Evolutionary conservation across 495 filamentous ascomycete species (phyloP), one percentile per base, ranked within the genome.

Genomic region (Penicillium pulvis): DNA sequence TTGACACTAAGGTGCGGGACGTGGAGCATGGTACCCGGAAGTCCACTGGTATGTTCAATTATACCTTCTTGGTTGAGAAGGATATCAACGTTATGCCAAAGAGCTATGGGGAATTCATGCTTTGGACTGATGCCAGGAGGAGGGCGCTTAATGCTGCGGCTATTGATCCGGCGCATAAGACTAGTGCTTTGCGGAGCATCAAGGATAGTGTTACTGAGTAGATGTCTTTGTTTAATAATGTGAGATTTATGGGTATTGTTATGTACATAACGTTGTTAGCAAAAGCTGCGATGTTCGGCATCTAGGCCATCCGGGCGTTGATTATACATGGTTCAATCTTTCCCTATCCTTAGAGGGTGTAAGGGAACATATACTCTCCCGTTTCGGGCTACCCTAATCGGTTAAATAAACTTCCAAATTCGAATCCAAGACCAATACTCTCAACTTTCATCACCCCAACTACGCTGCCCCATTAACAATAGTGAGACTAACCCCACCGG

Each of bases 11-110:
- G 63, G 89, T 95, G 4, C 75, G 88, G 19, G 83, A 92, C 68
- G 84, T 93, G 10, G 89, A 91, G 76, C 89, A 93, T 62, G 88
- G 85, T 4, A 81, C 80, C 53, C 83, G 83, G 61, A 91, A 88
- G 69, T 83, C 87, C 26, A 92, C 90, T 1, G 91, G 91, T 2
- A 85, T 88, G 66, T 93, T 95, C 69, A 90, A 93, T 59, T 93
- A 95, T 65, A 93, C 90, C 0, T 93, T 93, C 70, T 76, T 84
- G 33, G 90, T 93, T 20, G 83, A 86, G 42, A 86, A 80, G 67
- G 82, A 90, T 65, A 75, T 93, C 31, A 80, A 87, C 63, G 85
- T 93, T 28, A 85, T 93, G 78, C 91, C 91, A 20, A 77, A 86
- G 66, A 86, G 81, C 1, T 93, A 92, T 65, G 77, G 81, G 12